Percentiles rank a stretch among this genome's conserved stretches.
These are phyloP conservation scores for Pyrenophora tritici-repentis DNA, from an alignment of 2,329 filamentous ascomycete genomes.

Conservation along the genomic window DNA sequence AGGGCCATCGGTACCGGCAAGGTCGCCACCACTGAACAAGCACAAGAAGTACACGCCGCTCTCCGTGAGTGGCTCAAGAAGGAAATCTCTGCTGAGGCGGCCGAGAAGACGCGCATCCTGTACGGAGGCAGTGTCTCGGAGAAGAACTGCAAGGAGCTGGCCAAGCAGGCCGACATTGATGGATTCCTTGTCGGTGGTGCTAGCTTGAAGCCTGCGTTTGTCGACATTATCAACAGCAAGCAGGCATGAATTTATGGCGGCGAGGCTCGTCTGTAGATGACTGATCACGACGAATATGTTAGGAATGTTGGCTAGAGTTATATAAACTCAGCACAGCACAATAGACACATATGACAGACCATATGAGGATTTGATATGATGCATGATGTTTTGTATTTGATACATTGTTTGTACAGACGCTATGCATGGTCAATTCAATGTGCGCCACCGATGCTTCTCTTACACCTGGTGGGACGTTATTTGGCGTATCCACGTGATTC, in stretches of 20 bases:
- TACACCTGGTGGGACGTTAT: too few species aligned
- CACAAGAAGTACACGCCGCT: conserved; percentile 63
- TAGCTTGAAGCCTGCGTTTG: conserved; percentile 92
- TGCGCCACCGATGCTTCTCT: too few species aligned
- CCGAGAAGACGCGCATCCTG: conserved; percentile 88
- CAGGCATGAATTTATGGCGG: conserved; percentile 46
- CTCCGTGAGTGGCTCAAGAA: conserved; percentile 85
- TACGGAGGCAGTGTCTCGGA: conserved; percentile 96
- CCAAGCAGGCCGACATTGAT: conserved; percentile 93
- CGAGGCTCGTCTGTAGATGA: conserved; percentile 45
- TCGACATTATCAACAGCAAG: conserved; percentile 71
- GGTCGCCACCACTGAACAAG: conserved; percentile 51
- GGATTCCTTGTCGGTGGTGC: conserved; percentile 97
- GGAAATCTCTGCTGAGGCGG: conserved; percentile 74
- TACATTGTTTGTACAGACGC: conserved; percentile 28
- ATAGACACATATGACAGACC: conserved; percentile 9
- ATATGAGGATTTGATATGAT: neutral
- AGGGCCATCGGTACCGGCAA: conserved; percentile 80
- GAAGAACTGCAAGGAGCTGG: conserved; percentile 95
- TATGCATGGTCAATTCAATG: conserved; percentile 2
- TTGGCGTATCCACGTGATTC: too few species aligned
- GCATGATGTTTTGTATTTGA: conserved; percentile 6
- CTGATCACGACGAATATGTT: conserved; percentile 4
- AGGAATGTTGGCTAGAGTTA: conserved; percentile 1
- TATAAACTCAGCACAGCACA: conserved; percentile 10